These are phyloP conservation scores for Fagus crenata DNA, from an alignment of 306 rosid species.

Conservation along the genomic window DNA sequence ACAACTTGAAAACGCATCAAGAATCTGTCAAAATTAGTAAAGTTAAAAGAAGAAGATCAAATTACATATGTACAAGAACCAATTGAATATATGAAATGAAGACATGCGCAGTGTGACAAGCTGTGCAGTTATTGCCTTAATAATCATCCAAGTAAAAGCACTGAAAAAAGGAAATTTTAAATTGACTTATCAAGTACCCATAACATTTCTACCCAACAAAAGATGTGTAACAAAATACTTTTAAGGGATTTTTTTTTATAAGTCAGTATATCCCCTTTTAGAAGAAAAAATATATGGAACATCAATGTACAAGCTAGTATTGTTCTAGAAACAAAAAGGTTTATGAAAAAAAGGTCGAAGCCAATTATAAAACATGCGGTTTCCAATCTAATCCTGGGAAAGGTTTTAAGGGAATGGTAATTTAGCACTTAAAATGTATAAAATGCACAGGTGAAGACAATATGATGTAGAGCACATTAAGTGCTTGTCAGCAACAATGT, in stretches of 20 bases:
- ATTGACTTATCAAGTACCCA: neutral
- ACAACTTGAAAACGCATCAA: slow-evolving; percentile 82
- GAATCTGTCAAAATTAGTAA: slow-evolving; percentile 60
- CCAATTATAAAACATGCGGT: neutral
- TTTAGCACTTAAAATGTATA: neutral
- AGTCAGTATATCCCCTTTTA: neutral
- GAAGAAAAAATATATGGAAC: neutral
- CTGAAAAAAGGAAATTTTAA: neutral
- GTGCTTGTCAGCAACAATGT: neutral
- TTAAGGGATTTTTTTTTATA: neutral
- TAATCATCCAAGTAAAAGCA: too few relatives aligned
- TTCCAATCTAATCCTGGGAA: neutral
- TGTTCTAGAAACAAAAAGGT: neutral
- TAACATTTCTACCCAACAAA: neutral
- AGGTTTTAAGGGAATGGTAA: neutral
- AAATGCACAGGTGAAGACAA: neutral
- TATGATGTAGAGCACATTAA: neutral
- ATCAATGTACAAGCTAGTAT: neutral
- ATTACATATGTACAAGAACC: neutral
- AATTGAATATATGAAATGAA: slow-evolving; percentile 1
- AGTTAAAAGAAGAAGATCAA: neutral
- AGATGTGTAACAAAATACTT: neutral
- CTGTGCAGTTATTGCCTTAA: neutral
- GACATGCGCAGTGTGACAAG: neutral
- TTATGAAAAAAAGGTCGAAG: neutral